Evolutionary conservation across 2,329 filamentous ascomycete species (phyloP), one percentile per base, ranked within the genome.

Genomic region (Cordyceps javanica): DNA sequence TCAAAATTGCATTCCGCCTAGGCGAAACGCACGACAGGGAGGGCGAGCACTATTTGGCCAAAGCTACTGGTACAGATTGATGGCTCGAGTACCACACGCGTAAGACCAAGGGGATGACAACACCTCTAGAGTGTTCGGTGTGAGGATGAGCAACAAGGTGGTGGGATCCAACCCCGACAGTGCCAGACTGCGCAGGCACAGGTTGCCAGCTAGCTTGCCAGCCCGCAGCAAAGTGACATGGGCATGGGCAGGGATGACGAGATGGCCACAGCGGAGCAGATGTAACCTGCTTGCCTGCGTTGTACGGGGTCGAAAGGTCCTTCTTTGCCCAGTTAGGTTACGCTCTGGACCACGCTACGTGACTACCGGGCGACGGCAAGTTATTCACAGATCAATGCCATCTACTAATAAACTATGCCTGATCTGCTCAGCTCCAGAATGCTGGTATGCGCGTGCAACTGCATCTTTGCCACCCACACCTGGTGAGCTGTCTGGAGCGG

Each of bases 1-100:
- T 58, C 56, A 58, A 53, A 51, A 53, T 57, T 52, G 25, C 55
- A 57, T 57, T 51, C 30, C 55, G 44, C 54, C 46, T 25, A 36
- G 46, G 39, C 38, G 38, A 51, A 57, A 51, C 46, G 55, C 26
- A 23, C 39, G 23, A 45, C 55, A 52, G 55, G 55, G 46, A 44
- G 36, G 38, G 55, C 36, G n/a, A 44, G n/a, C 38, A 45, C 28
- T 50, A 34, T 57, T 44, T 57, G 36, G 30, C 55, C 14, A 16
- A n/a, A 41, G 28, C 36, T 30, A 39, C 52, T 28, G 32, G 42
- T 38, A n/a, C 39, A 42, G 39, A 42, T 53, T 39, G 28, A 44
- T 38, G 30, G 30, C 32, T 45, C 54, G 44, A 56, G 54, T 56
- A 56, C 54, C 54, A 50, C 44, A 49, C 34, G 26, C 54, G 54